A percentile compares a stretch with the other conserved stretches of the same genome.
These are phyloP conservation scores for Diaporthe velutina DNA, from an alignment of 2,329 filamentous ascomycete genomes.

Conservation along the genomic window DNA sequence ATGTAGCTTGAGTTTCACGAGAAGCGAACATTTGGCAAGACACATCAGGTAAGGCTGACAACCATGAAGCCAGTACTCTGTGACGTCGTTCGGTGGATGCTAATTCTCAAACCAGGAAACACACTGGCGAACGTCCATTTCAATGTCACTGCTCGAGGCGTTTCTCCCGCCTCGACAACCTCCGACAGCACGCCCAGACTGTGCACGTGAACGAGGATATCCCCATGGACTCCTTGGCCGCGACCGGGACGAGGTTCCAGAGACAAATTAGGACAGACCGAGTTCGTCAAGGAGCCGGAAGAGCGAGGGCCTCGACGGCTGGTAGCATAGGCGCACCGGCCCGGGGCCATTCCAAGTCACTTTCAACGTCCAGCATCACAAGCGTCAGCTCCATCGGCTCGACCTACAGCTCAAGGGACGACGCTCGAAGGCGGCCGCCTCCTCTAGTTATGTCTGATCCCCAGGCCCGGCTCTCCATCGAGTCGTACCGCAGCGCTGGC, in stretches of 20 bases:
- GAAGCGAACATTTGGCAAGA: conserved; percentile 93
- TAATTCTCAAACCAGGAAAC: conserved; percentile 74
- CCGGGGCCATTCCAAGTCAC: conserved; percentile 85
- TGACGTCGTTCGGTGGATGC: background rate
- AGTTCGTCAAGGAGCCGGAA: conserved; percentile 78
- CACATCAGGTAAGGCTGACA: conserved; percentile 81
- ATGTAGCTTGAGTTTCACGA: conserved; percentile 93
- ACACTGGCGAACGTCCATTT: conserved; percentile 96
- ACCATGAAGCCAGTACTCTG: background rate
- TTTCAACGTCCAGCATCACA: conserved; percentile 89
- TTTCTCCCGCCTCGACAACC: conserved; percentile 94
- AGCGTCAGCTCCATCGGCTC: conserved; percentile 78
- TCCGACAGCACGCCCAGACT: conserved; percentile 96
- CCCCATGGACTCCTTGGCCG: conserved; percentile 91
- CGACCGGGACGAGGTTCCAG: conserved; percentile 91
- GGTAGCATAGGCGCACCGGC: conserved; percentile 79
- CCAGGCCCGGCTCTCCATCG: conserved; percentile 75
- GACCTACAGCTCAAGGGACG: conserved; percentile 74
- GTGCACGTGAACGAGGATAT: conserved; percentile 99
- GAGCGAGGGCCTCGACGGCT: conserved; percentile 82
- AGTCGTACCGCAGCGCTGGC: conserved; percentile 75
- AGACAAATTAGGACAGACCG: conserved; percentile 91
- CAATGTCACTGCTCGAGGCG: conserved; percentile 94
- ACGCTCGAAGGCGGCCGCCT: conserved; percentile 79
- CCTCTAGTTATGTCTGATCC: conserved; percentile 87